Conservation (phyloP, 2,329 filamentous ascomycete genomes). For the Cytospora schulzeri region DNA sequence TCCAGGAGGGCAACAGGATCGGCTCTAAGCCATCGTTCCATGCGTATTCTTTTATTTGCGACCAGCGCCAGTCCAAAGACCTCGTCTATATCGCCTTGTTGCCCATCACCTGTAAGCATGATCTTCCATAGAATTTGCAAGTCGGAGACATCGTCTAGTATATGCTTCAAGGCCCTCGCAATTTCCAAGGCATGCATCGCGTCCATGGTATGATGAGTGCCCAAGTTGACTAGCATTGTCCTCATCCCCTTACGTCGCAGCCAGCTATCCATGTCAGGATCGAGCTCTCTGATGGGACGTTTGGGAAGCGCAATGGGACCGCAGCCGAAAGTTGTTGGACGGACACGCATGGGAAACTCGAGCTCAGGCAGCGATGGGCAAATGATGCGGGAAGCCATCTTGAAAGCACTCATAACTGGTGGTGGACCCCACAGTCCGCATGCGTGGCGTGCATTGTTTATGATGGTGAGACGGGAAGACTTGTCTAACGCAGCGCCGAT, state of each 20-base stretch:
- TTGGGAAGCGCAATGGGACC: constrained; percentile 14
- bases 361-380: constrained; percentile 17
- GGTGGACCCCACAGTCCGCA: constrained; percentile 4
- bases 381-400: constrained; percentile 7
- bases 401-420: constrained; percentile 2
- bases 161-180: neutral
- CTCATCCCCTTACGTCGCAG: neutral
- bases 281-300: constrained; percentile 2
- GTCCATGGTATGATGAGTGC: constrained; percentile 14
- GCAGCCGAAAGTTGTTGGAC: constrained; percentile 10
- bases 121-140: constrained; percentile 17
- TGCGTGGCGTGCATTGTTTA: constrained; percentile 1
- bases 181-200: constrained; percentile 5
- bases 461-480: neutral
- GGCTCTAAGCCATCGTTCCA: constrained; percentile 15
- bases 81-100: neutral
- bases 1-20: constrained; percentile 15
- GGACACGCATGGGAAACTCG: constrained; percentile 12
- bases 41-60: neutral
- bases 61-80: neutral
- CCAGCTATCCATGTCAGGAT: constrained; percentile 4
- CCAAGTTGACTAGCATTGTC: constrained; percentile 13
- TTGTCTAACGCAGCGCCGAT: neutral
- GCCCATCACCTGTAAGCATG: neutral
- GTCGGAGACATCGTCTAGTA: neutral